Base-by-base conservation (phyloP, 768 basidiomycete genomes). In the Boletus barrowsii region DNA sequence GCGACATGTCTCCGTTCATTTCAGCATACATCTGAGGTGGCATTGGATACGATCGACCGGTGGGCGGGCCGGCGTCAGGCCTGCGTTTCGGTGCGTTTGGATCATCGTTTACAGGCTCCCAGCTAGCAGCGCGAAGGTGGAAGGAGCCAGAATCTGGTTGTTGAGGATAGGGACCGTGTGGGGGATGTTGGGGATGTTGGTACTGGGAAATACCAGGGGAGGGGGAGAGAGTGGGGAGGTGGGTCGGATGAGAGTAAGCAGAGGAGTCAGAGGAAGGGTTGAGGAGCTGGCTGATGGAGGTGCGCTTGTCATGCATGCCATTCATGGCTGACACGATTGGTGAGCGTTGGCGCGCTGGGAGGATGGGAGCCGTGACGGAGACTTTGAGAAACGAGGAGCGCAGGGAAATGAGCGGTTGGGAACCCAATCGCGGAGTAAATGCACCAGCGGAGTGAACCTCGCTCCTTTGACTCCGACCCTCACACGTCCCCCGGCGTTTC, bases 111-210 rank as follows among this genome's bases (percentile, higher is more conserved):
- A 59, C 71, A 49, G 59, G 65, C 29, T 76, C 77, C 84, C 86
- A 87, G 62, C 70, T 82, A 6, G 86, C 86, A 11, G 83, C 80
- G 39, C 83, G 77, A n/a, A 87, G 78, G 62, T 80, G 76, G 61
- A 76, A 87, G 22, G 72, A 51, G 11, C 52, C 59, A 33, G 71
- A 62, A 1, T 69, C 71, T 11, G 62, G 63, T 10, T 69, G 65
- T 4, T 56, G 69, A 3, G 67, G 47, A 37, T 72, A 72, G 22
- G 60, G 62, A 14, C 45, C 47, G 17, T 65, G 70, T 2, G 57
- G 64, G 3, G 68, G 66, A 20, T 65, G 61, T 5, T 59, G 63
- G 11, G 61, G 58, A 49, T 72, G 70, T 15, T 67, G 70, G 53
- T 68, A 67, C 53, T 62, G 61, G 44, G 65, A 47, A 54, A 70